Evolutionary conservation across 23 red algal species (phyloP).

Genomic region (Gracilaria domingensis): DNA sequence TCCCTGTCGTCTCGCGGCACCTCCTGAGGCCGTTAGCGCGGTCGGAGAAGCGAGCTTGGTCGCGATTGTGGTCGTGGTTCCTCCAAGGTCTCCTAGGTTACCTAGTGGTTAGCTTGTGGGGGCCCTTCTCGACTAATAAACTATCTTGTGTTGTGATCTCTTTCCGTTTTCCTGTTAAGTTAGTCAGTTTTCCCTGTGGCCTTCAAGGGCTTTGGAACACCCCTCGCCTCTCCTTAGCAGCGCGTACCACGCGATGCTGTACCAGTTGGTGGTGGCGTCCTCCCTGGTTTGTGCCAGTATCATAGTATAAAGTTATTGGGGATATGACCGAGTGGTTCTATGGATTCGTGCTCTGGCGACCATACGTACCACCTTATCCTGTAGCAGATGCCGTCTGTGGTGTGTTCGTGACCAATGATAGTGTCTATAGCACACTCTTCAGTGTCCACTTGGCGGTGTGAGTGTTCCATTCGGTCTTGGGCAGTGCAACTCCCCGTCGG

Average conservation of each 20-base stretch:
- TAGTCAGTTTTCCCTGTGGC: too few relatives aligned
- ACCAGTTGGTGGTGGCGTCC: background rate
- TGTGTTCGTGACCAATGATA: background rate
- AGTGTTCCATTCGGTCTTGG: background rate
- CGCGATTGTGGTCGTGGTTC: too few relatives aligned
- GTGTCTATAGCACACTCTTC: background rate
- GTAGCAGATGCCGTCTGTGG: background rate
- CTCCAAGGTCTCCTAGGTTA: too few relatives aligned
- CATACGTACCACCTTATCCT: background rate
- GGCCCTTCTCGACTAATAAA: too few relatives aligned
- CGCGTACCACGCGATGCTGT: background rate
- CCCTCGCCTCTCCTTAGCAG: background rate
- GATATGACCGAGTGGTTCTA: constrained; percentile 12
- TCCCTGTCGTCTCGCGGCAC: too few relatives aligned
- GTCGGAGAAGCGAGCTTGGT: too few relatives aligned
- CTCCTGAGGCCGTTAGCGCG: too few relatives aligned
- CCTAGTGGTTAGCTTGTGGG: too few relatives aligned
- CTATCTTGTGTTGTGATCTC: too few relatives aligned
- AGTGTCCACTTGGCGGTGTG: background rate
- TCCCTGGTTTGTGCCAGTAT: background rate
- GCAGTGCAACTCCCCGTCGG: too few relatives aligned
- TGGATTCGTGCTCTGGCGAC: background rate
- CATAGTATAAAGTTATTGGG: background rate
- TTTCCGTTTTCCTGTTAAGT: too few relatives aligned
- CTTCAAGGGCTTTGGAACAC: too few relatives aligned